phyloP scores from a whole-genome alignment of 2,329 filamentous ascomycete genomes.

The Diatrype stigma region DNA sequence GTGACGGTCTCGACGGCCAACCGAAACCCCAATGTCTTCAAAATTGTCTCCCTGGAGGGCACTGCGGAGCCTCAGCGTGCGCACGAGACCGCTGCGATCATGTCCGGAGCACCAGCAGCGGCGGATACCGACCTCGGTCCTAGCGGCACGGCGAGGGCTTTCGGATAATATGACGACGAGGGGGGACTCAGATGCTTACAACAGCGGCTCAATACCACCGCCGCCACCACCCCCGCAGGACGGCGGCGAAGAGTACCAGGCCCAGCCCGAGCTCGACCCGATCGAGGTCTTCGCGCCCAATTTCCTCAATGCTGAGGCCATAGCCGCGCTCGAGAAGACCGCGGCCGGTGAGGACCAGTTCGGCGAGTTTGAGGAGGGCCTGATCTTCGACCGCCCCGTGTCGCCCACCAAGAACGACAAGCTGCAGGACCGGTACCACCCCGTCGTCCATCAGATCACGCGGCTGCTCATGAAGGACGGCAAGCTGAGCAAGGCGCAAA shows the following conservation, averaged over 20 bases:
- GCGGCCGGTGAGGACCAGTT: conserved; percentile 20
- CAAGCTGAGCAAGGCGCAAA: conserved; percentile 85
- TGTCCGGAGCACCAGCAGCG: conserved; percentile 6
- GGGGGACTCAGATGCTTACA: conserved; percentile 5
- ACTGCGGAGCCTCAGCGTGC: conserved; percentile 24
- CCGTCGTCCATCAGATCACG: conserved; percentile 80
- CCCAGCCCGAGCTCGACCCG: neutral
- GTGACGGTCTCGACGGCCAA: conserved; percentile 7
- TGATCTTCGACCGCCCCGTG: conserved; percentile 73
- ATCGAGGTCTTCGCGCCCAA: conserved; percentile 24
- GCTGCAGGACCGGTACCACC: conserved; percentile 79
- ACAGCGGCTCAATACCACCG: conserved; percentile 4
- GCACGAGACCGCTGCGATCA: conserved; percentile 17
- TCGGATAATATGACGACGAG: conserved; percentile 14
- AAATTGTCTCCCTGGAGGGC: conserved; percentile 26
- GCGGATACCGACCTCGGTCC: conserved; percentile 3
- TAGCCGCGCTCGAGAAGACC: conserved; percentile 23
- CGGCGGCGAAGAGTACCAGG: conserved; percentile 8
- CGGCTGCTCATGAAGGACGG: conserved; percentile 89
- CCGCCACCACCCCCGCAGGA: conserved; percentile 4
- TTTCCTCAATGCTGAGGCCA: conserved; percentile 23
- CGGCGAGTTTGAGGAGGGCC: conserved; percentile 44
- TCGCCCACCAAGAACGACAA: conserved; percentile 50
- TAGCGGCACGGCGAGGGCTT: conserved; percentile 18
- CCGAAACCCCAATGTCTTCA: conserved; percentile 24